Evolutionary conservation across 768 basidiomycete species (phyloP), one percentile per base, ranked within the genome.

Genomic region (Xanthoconium stramineum): DNA sequence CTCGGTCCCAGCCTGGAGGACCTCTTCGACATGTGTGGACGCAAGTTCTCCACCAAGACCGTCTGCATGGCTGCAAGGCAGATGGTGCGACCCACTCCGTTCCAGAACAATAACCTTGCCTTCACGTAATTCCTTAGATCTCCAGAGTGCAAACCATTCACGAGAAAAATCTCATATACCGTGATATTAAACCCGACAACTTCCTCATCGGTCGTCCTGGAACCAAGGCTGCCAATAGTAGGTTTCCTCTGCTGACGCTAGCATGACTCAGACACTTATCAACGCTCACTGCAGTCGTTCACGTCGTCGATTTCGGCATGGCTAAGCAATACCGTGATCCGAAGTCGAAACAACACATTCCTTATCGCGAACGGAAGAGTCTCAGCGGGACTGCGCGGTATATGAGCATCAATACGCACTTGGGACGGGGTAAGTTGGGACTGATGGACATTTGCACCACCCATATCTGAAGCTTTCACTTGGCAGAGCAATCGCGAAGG

Each of bases 121-220:
- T 40, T 61, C 40, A 55, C 47, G 8, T 47, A 39, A 42, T 40
- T 40, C 56, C 35, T 37, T 61, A 98, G 96, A 79, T 99, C 56
- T 84, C 91, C 48, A 86, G 97, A 65, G 94, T 97, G 19, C 96
- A 98, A 74, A 96, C 91, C 17, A 98, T 99, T 50, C 97, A 99
- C 74, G 96, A 98, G 75, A 98, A 98, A 82, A 98, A 97, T 75
- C 84, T 99, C 66, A 98, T 99, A 65, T 98, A 99, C 72, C 90
- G 97, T 53, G 97, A 99, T 72, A 98, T 99, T 78, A 99, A 99
- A 74, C 97, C 97, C 11, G 97, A 98, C 77, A 99, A 99, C 75
- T 99, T 99, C 72, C 83, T 99, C 62, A 89, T 98, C 69, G 97
- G 97, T 37, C 87, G 96, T 20, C 88, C 96, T 10, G 87, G 86